Evolutionary conservation across 2,329 filamentous ascomycete genomes (phyloP).

Genomic region (Fusarium temperatum): DNA sequence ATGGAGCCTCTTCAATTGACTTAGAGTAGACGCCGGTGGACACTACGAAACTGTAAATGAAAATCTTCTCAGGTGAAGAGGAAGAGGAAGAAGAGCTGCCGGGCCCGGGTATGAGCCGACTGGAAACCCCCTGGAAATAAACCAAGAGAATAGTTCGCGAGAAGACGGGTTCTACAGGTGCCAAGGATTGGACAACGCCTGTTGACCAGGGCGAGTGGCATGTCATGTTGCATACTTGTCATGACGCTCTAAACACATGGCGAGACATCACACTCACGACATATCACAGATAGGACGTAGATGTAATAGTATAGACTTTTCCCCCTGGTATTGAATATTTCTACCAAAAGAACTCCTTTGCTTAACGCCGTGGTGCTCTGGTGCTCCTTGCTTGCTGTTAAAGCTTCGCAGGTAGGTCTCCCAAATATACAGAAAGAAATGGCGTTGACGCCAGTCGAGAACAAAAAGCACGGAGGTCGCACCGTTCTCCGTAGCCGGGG

Average conservation of each 20-base stretch:
- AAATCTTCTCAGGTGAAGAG: not conserved
- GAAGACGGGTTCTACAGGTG: not conserved
- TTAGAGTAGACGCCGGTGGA: not conserved
- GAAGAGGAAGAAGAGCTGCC: not conserved
- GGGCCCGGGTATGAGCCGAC: constrained; percentile 35
- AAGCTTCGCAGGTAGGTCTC: constrained; percentile 30
- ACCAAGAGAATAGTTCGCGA: not conserved
- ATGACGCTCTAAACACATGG: not conserved
- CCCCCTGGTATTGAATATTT: constrained; percentile 27
- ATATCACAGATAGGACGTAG: not conserved
- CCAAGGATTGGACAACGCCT: not conserved
- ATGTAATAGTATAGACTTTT: constrained; percentile 24
- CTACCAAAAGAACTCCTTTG: constrained; percentile 21
- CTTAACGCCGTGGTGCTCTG: constrained; percentile 37
- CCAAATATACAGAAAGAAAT: constrained; percentile 34
- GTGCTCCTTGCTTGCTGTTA: constrained; percentile 39
- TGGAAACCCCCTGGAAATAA: not conserved
- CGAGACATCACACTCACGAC: not conserved
- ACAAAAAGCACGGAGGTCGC: constrained; percentile 27
- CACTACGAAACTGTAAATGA: not conserved
- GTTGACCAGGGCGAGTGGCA: not conserved
- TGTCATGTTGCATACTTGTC: constrained; percentile 7
- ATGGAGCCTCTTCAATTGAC: constrained; percentile 13
- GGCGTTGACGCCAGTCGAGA: constrained; percentile 33
- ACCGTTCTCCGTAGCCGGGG: constrained; percentile 32